Evolutionary conservation across 2,329 filamentous ascomycete species (phyloP).

Genomic region (Fusarium irregulare): DNA sequence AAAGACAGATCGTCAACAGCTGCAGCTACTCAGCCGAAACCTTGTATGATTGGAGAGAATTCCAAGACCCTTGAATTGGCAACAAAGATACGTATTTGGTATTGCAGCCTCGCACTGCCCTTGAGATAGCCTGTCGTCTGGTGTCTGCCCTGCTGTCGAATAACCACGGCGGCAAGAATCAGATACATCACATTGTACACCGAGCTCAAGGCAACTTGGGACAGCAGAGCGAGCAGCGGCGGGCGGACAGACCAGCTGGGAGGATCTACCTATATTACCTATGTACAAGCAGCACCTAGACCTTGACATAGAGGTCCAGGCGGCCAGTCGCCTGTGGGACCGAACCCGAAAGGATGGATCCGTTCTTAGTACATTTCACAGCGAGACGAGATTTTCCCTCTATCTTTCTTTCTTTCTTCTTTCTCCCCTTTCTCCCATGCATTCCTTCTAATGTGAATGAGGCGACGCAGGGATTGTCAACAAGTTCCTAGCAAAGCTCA

Average conservation of each 20-base stretch:
- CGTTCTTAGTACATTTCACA: constrained; percentile 10
- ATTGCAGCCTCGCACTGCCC: not conserved
- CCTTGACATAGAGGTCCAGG: constrained; percentile 2
- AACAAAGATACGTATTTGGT: constrained; percentile 6
- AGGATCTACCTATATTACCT: not conserved
- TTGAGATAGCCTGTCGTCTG: not conserved
- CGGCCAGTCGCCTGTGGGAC: constrained; percentile 9
- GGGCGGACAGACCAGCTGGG: constrained; percentile 7
- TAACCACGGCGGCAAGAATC: constrained; percentile 11
- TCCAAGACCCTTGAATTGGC: constrained; percentile 6
- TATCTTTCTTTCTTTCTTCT: not conserved
- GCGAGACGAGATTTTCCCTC: constrained; percentile 2
- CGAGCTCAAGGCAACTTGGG: constrained; percentile 12
- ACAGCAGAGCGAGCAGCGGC: constrained; percentile 15
- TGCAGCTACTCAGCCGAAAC: not conserved
- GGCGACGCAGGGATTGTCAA: constrained; percentile 10
- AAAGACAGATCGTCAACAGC: constrained; percentile 3
- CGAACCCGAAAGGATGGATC: constrained; percentile 20
- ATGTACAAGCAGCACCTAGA: not conserved
- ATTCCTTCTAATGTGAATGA: constrained; percentile 14
- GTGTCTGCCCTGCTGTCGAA: not conserved
- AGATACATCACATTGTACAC: constrained; percentile 1
- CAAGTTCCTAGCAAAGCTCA: not conserved
- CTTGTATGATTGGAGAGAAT: not conserved
- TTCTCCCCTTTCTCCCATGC: not conserved